phyloP scores from a whole-genome alignment of 805 yeast genomes.

The Candida patagonica region DNA sequence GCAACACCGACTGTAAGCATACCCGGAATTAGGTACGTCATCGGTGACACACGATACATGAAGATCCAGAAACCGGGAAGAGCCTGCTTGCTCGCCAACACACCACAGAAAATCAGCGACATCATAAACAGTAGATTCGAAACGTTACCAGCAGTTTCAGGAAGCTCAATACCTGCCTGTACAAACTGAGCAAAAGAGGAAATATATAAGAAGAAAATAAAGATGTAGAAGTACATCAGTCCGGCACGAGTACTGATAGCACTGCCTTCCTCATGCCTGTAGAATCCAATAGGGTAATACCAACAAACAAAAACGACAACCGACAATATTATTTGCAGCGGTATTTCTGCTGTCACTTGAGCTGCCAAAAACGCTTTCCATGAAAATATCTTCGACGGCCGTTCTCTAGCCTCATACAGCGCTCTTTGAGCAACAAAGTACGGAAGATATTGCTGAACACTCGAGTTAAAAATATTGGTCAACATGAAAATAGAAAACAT shows the following conservation, averaged over 20 bases:
- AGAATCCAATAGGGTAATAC: slow-evolving; percentile 40
- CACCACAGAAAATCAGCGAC: slow-evolving; percentile 60
- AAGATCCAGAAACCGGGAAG: slow-evolving; percentile 83
- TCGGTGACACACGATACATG: slow-evolving; percentile 66
- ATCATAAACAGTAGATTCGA: slow-evolving; percentile 48
- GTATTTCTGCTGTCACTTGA: slow-evolving; percentile 49
- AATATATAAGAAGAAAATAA: slow-evolving; percentile 43
- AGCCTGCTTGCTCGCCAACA: slow-evolving; percentile 43
- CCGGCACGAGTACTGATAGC: slow-evolving; percentile 43
- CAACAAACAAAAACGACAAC: slow-evolving; percentile 46
- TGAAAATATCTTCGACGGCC: slow-evolving; percentile 62
- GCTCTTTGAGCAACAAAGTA: slow-evolving; percentile 50
- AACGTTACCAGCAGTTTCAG: slow-evolving; percentile 53
- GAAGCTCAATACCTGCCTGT: slow-evolving; percentile 52
- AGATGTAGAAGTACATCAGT: slow-evolving; percentile 20
- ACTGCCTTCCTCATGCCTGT: slow-evolving; percentile 35
- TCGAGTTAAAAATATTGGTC: slow-evolving; percentile 47
- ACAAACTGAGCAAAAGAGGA: slow-evolving; percentile 46
- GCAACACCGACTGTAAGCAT: slow-evolving; percentile 46
- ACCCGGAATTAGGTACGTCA: slow-evolving; percentile 55
- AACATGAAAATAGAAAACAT: slow-evolving; percentile 54
- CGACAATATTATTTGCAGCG: slow-evolving; percentile 42
- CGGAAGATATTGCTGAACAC: slow-evolving; percentile 54
- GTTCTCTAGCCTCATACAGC: slow-evolving; percentile 60
- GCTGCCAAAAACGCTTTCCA: slow-evolving; percentile 53